Percentiles rank a stretch among this genome's conserved stretches.
Evolutionary conservation across 805 yeast species (phyloP).

Genomic region (Cyberlindnera bimundalis): DNA sequence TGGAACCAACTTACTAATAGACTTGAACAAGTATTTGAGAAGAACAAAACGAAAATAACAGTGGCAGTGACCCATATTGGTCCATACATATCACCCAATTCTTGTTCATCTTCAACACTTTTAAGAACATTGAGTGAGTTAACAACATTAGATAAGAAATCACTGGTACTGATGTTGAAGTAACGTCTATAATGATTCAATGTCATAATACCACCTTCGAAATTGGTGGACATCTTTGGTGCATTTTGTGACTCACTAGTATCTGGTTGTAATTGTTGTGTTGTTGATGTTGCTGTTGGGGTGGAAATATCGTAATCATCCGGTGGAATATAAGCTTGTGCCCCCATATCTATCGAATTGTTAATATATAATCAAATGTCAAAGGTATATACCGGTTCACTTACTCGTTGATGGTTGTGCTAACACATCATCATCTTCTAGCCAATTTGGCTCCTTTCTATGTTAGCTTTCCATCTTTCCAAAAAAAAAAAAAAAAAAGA

Average conservation of each 20-base stretch:
- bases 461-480: too few species aligned
- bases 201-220: constrained; percentile 48
- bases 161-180: constrained; percentile 66
- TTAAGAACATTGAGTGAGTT: constrained; percentile 55
- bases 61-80: constrained; percentile 90
- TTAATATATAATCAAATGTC: constrained; percentile 8
- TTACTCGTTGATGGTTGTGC: constrained; percentile 8
- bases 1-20: constrained; percentile 50
- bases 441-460: constrained; percentile 18
- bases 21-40: constrained; percentile 68
- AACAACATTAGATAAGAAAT: constrained; percentile 52
- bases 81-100: constrained; percentile 73
- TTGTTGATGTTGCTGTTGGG: background rate
- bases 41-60: constrained; percentile 67
- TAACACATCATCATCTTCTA: constrained; percentile 24
- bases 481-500: too few species aligned
- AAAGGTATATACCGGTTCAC: too few species aligned
- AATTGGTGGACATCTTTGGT: constrained; percentile 18
- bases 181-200: constrained; percentile 58
- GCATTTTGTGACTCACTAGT: background rate
- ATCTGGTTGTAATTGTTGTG: too few species aligned
- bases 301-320: constrained; percentile 24
- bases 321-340: constrained; percentile 33
- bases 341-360: constrained; percentile 17
- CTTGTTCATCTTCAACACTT: constrained; percentile 38